Evolutionary conservation across 306 rosid genomes (phyloP).

Genomic region (Trichosanthes truncata): DNA sequence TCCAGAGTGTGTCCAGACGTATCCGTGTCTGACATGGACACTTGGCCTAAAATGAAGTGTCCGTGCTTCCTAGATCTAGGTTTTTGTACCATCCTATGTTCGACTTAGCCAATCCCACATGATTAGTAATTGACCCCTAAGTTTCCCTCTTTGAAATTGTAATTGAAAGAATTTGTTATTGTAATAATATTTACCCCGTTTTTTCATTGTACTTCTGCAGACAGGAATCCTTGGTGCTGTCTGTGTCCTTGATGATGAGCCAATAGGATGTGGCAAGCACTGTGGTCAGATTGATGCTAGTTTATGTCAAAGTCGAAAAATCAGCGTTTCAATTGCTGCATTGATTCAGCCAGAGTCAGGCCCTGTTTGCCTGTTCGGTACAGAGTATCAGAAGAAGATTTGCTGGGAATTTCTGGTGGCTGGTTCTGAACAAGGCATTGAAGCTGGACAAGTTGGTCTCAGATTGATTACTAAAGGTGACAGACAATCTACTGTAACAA

Average conservation of each 20-base stretch:
- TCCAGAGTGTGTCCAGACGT: too few species aligned
- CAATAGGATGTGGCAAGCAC: slow-evolving; percentile 80
- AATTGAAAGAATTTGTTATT: not conserved
- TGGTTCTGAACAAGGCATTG: slow-evolving; percentile 98
- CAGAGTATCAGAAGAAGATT: slow-evolving; percentile 76
- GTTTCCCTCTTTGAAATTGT: not conserved
- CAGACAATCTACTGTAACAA: slow-evolving; percentile 87
- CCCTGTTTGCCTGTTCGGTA: slow-evolving; percentile 92
- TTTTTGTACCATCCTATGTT: not conserved
- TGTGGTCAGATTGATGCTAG: slow-evolving; percentile 74
- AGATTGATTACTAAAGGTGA: slow-evolving; percentile 95
- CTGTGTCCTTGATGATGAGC: slow-evolving; percentile 94
- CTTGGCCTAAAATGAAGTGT: too few species aligned
- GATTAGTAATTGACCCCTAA: not conserved
- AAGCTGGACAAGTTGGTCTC: slow-evolving; percentile 99
- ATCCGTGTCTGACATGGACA: too few species aligned
- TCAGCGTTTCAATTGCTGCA: slow-evolving; percentile 75
- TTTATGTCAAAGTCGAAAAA: slow-evolving; percentile 74
- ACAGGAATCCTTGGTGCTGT: slow-evolving; percentile 81
- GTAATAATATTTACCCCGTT: not conserved
- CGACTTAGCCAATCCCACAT: not conserved
- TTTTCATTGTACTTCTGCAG: slow-evolving; percentile 32
- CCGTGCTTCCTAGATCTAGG: too few species aligned
- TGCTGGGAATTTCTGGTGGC: slow-evolving; percentile 99
- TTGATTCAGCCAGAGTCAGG: slow-evolving; percentile 98